Base-by-base conservation (phyloP, 2,329 filamentous ascomycete species). In the Lachnellula hyalina region DNA sequence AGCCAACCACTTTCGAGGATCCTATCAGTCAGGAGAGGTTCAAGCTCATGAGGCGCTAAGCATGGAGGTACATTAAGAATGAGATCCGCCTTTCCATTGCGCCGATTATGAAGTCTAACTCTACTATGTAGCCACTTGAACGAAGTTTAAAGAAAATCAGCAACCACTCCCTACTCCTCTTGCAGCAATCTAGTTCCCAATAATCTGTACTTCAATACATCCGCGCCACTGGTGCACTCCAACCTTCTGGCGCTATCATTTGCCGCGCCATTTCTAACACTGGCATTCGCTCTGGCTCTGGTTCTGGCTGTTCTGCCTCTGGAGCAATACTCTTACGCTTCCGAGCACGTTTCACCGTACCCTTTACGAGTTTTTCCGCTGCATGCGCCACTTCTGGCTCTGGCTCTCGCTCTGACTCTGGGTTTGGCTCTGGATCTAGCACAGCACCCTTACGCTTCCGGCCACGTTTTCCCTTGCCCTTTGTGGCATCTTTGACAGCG, bases 401-500 rank as follows among this genome's bases (percentile, higher is more conserved):
- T 23, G 23, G 35, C 48, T 42, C 48, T 28, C n/a, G n/a, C n/a
- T n/a, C n/a, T n/a, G n/a, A n/a, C n/a, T n/a, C n/a, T n/a, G n/a
- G 3, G 5, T 23, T 5, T 23, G 23, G 3, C 47, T 49, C 48
- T 35, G 53, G 56, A 47, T 41, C 35, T n/a, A 38, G 34, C 32
- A 17, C 41, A 38, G 46, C 25, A 51, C 51, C 49, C 19, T 59
- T 57, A 44, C 51, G 52, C 51, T 59, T 56, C 54, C 23, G 23
- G 23, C 23, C 23, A 23, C 23, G 23, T 5, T 23, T 23, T 5
- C 23, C 23, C 5, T 70, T 40, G 34, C 48, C 38, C 35, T 50
- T 41, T 3, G 5, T 23, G 23, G 23, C 23, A 5, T 23, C 23
- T 23, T 23, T 23, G 3, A 5, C 23, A 23, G 23, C 23, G 5